Conservation (phyloP, 805 yeast species). For the Wickerhamiella dianesei region DNA sequence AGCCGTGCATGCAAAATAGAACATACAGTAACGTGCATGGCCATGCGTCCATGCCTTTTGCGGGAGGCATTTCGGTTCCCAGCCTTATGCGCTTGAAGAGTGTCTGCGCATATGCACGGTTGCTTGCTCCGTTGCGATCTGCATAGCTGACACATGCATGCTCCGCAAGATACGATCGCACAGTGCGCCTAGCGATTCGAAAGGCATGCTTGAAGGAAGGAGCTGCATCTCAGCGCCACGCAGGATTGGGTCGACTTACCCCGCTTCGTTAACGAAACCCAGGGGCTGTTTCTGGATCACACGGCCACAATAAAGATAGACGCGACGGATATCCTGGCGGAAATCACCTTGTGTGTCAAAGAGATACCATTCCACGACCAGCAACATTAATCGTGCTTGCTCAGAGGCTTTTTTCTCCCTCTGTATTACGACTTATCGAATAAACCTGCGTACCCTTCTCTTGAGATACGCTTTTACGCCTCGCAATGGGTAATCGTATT, state of each 20-base stretch:
- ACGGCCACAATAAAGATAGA: too few relatives aligned
- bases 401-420: not conserved
- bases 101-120: not conserved
- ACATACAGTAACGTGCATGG: too few relatives aligned
- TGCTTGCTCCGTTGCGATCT: not conserved
- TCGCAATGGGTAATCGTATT: not conserved
- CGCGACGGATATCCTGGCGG: too few relatives aligned
- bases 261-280: not conserved
- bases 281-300: too few relatives aligned
- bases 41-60: too few relatives aligned
- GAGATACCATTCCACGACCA: not conserved
- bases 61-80: too few relatives aligned
- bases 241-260: not conserved
- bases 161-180: not conserved
- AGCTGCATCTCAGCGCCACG: not conserved
- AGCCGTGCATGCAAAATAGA: too few relatives aligned
- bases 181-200: not conserved
- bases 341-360: too few relatives aligned
- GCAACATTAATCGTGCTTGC: not conserved
- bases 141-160: not conserved
- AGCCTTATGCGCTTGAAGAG: too few relatives aligned
- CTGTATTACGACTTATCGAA: not conserved
- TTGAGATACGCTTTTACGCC: not conserved
- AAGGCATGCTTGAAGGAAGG: not conserved
- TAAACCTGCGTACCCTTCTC: not conserved